Conservation (phyloP, 352 stramenopile species). For the Phytophthora tubulina region DNA sequence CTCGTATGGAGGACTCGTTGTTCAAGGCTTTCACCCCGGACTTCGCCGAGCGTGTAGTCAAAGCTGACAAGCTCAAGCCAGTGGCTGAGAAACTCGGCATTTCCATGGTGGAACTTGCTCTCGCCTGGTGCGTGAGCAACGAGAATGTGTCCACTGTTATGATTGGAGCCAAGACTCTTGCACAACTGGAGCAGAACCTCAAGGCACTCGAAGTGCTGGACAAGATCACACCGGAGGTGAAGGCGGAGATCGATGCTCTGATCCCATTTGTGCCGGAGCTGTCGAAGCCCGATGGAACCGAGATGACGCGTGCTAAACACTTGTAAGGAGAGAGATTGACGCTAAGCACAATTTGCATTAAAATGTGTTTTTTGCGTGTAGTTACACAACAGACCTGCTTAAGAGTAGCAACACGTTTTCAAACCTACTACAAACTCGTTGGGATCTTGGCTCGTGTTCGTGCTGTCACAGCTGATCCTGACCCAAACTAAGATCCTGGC, state of each 20-base stretch:
- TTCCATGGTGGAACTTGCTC: constrained; percentile 51
- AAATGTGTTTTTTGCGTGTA: too few relatives aligned
- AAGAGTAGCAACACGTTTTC: too few relatives aligned
- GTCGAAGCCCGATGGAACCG: not conserved
- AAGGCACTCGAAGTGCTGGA: constrained; percentile 44
- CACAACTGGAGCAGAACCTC: constrained; percentile 71
- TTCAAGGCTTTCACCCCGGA: constrained; percentile 34
- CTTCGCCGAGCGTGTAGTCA: constrained; percentile 31
- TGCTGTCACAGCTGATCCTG: too few relatives aligned
- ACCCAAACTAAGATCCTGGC: too few relatives aligned
- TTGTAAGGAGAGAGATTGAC: not conserved
- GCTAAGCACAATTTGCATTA: too few relatives aligned
- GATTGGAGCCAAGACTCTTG: constrained; percentile 52
- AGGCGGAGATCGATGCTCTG: constrained; percentile 58
- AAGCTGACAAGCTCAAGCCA: constrained; percentile 45
- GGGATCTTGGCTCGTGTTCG: too few relatives aligned
- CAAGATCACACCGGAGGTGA: constrained; percentile 62
- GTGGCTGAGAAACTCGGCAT: constrained; percentile 56
- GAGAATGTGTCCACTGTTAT: constrained; percentile 68
- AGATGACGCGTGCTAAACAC: not conserved
- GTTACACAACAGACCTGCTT: too few relatives aligned
- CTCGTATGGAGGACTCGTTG: constrained; percentile 45
- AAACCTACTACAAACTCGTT: too few relatives aligned
- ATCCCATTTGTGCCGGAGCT: constrained; percentile 14
- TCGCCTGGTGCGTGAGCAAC: constrained; percentile 71